These are phyloP conservation scores for Starmerella davenportii DNA, from an alignment of 805 yeast species.

Conservation along the genomic window DNA sequence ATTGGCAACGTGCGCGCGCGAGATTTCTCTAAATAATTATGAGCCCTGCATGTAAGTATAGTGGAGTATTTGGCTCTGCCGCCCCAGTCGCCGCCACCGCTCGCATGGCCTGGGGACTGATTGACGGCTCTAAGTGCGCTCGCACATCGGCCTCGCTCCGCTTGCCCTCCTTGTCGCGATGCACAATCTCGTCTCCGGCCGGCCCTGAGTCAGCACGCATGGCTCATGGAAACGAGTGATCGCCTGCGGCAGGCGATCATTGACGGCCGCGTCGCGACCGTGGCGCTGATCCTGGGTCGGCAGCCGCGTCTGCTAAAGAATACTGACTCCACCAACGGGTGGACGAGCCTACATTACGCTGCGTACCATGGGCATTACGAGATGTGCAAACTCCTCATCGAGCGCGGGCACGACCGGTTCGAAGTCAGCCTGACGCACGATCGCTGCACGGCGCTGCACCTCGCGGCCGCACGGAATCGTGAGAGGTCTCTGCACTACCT, in stretches of 20 bases:
- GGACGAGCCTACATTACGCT: slow-evolving; percentile 73
- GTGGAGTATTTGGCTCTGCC: too few relatives aligned
- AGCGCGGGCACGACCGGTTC: slow-evolving; percentile 36
- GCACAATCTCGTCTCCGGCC: too few relatives aligned
- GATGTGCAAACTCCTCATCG: slow-evolving; percentile 39
- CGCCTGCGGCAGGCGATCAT: slow-evolving; percentile 54
- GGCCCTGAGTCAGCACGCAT: not conserved
- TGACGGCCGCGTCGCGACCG: slow-evolving; percentile 44
- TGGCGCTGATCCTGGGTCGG: slow-evolving; percentile 43
- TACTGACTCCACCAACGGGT: slow-evolving; percentile 53
- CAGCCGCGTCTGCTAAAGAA: slow-evolving; percentile 55
- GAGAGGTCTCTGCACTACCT: slow-evolving; percentile 57
- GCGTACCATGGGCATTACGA: slow-evolving; percentile 54
- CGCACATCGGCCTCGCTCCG: too few relatives aligned
- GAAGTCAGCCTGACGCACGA: slow-evolving; percentile 37
- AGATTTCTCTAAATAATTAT: too few relatives aligned
- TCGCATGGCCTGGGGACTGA: too few relatives aligned
- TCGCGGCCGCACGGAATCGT: slow-evolving; percentile 45
- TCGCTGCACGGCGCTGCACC: slow-evolving; percentile 49
- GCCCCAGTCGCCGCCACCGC: too few relatives aligned
- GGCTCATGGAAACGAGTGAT: slow-evolving; percentile 40
- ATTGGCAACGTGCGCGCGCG: too few relatives aligned
- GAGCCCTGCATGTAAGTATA: too few relatives aligned
- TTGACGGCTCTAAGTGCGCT: too few relatives aligned
- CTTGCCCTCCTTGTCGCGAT: too few relatives aligned